A percentile compares a stretch with the other conserved stretches of the same genome.
Evolutionary conservation across 2,329 filamentous ascomycete genomes (phyloP).

Genomic region (Cytospora piceae): DNA sequence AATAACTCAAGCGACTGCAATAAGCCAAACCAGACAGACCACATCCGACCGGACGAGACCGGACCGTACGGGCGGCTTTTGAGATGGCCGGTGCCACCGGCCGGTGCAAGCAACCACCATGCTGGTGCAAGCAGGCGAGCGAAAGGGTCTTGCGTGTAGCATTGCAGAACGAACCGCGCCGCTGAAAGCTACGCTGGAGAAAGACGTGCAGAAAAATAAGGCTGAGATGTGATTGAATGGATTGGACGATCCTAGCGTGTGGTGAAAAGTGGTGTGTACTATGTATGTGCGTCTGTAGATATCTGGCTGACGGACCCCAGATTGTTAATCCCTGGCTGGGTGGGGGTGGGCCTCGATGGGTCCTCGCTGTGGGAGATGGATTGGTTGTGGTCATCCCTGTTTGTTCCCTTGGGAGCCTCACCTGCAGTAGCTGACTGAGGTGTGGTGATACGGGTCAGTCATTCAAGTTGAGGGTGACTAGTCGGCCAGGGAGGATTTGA

Average conservation of each 20-base stretch:
- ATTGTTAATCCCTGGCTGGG: neutral
- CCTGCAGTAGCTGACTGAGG: neutral
- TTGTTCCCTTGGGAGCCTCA: constrained; percentile 1
- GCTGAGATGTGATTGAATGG: constrained; percentile 21
- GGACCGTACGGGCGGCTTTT: neutral
- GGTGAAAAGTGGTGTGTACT: neutral
- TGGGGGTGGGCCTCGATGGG: neutral
- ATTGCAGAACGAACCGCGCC: neutral
- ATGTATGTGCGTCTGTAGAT: neutral
- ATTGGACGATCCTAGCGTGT: constrained; percentile 16
- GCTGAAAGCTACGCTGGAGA: constrained; percentile 2
- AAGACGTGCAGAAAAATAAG: constrained; percentile 14
- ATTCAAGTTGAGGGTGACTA: neutral
- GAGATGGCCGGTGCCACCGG: neutral
- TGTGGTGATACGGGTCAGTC: constrained; percentile 3
- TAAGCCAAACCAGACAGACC: neutral
- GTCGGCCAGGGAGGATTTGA: neutral
- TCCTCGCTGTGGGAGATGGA: neutral
- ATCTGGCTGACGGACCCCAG: neutral
- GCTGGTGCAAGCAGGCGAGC: neutral
- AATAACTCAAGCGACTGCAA: constrained; percentile 7
- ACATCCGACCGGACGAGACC: neutral
- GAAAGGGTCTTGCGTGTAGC: neutral
- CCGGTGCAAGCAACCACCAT: neutral
- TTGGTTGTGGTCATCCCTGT: constrained; percentile 13